These are phyloP conservation scores for Rugosomyces carneus DNA, from an alignment of 1,284 basidiomycete genomes.

Conservation along the genomic window DNA sequence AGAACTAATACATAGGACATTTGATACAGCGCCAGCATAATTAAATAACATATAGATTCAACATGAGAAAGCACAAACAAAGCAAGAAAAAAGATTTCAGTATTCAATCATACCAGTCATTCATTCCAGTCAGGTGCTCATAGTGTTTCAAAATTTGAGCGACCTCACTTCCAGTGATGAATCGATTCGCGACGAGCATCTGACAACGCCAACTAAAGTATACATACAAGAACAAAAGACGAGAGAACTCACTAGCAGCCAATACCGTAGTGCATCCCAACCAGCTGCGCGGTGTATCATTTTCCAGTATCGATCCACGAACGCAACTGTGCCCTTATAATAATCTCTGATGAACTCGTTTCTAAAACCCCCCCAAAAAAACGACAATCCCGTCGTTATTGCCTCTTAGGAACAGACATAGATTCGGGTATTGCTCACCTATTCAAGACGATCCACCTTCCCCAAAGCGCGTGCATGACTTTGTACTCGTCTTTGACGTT, in stretches of 20 bases:
- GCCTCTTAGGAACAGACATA: too few species aligned
- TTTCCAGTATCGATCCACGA: conserved; percentile 54
- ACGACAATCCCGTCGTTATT: too few species aligned
- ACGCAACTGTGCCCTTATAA: conserved; percentile 41
- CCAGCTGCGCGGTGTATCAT: conserved; percentile 66
- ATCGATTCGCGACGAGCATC: conserved; percentile 42
- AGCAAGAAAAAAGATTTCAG: conserved; percentile 4
- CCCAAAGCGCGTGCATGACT: conserved; percentile 71
- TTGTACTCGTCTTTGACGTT: conserved; percentile 68
- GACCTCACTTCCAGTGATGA: conserved; percentile 39
- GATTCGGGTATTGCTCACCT: conserved; percentile 34
- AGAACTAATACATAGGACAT: too few species aligned
- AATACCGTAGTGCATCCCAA: conserved; percentile 54
- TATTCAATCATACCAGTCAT: conserved; percentile 27
- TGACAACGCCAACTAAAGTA: conserved; percentile 16
- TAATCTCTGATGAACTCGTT: conserved; percentile 51
- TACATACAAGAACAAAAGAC: background rate
- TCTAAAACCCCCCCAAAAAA: conserved; percentile 27
- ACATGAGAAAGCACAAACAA: background rate
- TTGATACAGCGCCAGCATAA: background rate
- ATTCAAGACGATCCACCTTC: conserved; percentile 62
- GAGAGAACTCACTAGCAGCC: conserved; percentile 44
- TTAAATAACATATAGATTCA: too few species aligned
- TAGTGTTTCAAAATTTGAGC: conserved; percentile 40
- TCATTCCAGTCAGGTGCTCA: conserved; percentile 37